Evolutionary conservation across 2,329 filamentous ascomycete species (phyloP).

Genomic region (Diaporthe aspalathi): DNA sequence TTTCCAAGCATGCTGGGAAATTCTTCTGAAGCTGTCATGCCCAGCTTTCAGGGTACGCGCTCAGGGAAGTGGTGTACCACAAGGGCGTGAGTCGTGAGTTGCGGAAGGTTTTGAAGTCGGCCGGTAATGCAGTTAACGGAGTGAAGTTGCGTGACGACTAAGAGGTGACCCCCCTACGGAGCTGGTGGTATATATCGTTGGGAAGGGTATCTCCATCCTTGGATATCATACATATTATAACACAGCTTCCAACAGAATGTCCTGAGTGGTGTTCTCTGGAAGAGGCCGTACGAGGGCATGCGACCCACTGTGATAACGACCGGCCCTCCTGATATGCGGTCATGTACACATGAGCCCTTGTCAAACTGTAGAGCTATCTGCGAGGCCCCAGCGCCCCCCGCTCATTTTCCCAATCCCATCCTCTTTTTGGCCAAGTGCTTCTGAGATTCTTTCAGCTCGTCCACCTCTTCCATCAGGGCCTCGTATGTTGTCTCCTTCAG

Average conservation of each 20-base stretch:
- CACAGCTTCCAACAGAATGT: background rate
- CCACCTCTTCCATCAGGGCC: constrained; percentile 50
- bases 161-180: background rate
- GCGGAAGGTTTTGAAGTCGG: background rate
- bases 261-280: background rate
- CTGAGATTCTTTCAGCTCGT: constrained; percentile 40
- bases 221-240: background rate
- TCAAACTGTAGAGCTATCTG: constrained; percentile 24
- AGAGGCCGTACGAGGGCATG: background rate
- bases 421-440: constrained; percentile 46
- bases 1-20: constrained; percentile 59
- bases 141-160: background rate
- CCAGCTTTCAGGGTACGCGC: constrained; percentile 31
- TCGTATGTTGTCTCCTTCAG: constrained; percentile 64
- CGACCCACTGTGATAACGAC: no score
- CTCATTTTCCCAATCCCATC: constrained; percentile 42
- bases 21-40: constrained; percentile 58
- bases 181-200: background rate
- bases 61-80: background rate
- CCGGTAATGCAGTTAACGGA: background rate
- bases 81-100: background rate
- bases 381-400: constrained; percentile 35
- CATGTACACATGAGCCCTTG: background rate
- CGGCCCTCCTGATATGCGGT: background rate
- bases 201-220: background rate